phyloP scores from a whole-genome alignment of 768 basidiomycete genomes.

The Infundibulicybe gibba region DNA sequence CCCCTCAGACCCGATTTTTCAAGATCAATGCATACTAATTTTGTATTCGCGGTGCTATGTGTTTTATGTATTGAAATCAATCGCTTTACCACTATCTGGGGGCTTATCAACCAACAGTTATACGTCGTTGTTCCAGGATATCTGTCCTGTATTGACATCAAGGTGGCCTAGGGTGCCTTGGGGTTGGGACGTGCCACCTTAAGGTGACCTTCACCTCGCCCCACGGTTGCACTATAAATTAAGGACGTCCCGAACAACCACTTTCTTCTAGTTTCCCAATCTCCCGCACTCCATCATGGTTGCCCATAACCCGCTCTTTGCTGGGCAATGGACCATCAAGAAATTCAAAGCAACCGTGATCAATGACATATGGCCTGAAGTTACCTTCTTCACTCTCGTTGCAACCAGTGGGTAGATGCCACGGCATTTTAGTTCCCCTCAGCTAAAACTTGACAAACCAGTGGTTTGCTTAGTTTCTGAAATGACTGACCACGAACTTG shows the following conservation, averaged over 20 bases:
- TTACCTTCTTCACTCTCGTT: conserved; percentile 58
- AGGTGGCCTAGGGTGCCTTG: too few relatives aligned
- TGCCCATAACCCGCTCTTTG: conserved; percentile 42
- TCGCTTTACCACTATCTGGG: too few relatives aligned
- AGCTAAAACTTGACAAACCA: conserved; percentile 14
- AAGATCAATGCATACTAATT: too few relatives aligned
- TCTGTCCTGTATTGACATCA: too few relatives aligned
- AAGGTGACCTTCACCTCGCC: too few relatives aligned
- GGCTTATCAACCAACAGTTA: too few relatives aligned
- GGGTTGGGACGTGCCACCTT: too few relatives aligned
- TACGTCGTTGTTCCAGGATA: too few relatives aligned
- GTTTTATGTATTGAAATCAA: too few relatives aligned
- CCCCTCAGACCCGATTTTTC: too few relatives aligned
- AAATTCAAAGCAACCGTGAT: conserved; percentile 57
- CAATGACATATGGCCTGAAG: conserved; percentile 66
- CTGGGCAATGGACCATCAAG: conserved; percentile 42
- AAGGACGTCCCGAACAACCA: not conserved
- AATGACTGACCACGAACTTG: conserved; percentile 43
- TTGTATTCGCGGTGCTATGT: too few relatives aligned
- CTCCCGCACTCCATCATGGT: conserved; percentile 29
- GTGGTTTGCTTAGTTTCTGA: conserved; percentile 58
- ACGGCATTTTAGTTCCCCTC: not conserved
- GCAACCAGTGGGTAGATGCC: conserved; percentile 41
- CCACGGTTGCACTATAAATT: too few relatives aligned
- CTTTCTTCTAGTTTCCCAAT: not conserved